These are phyloP conservation scores for Sphagnum magellanicum DNA, from an alignment of 228 moss, liverwort and hornwort species.

Conservation along the genomic window DNA sequence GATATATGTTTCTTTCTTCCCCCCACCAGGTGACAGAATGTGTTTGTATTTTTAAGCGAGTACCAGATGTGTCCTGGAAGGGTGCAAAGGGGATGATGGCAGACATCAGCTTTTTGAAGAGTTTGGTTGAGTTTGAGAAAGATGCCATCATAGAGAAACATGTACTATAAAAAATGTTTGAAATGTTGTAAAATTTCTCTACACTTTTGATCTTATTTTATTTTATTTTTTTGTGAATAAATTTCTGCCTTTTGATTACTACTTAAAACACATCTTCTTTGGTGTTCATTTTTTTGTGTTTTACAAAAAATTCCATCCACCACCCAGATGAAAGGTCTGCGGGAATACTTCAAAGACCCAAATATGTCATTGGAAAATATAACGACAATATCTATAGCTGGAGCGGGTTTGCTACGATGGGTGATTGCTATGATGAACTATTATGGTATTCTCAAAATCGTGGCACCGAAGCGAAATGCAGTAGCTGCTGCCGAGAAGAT, in stretches of 20 bases:
- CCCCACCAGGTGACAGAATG: slow-evolving; percentile 76
- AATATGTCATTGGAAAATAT: slow-evolving; percentile 69
- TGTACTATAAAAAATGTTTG: slow-evolving; percentile 10
- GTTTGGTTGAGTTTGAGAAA: slow-evolving; percentile 82
- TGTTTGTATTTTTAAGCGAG: slow-evolving; percentile 63
- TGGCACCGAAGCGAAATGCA: slow-evolving; percentile 73
- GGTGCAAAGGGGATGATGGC: slow-evolving; percentile 98
- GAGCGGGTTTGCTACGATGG: slow-evolving; percentile 74
- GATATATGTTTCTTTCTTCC: too few species aligned
- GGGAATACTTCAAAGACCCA: slow-evolving; percentile 81
- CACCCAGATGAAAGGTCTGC: slow-evolving; percentile 59
- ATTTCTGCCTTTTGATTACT: too few species aligned
- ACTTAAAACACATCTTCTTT: too few species aligned
- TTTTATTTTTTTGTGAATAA: too few species aligned
- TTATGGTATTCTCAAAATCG: slow-evolving; percentile 60
- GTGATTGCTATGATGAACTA: slow-evolving; percentile 97
- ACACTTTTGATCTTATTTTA: too few species aligned
- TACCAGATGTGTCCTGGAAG: slow-evolving; percentile 84
- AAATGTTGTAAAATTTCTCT: too few species aligned
- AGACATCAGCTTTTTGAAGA: slow-evolving; percentile 73
- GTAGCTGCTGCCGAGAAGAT: slow-evolving; percentile 71
- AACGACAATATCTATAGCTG: slow-evolving; percentile 60
- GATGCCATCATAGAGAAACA: slow-evolving; percentile 81
- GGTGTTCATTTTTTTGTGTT: background rate
- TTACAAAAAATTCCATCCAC: background rate